These are phyloP conservation scores for Tilletiaria anomala DNA, from an alignment of 1,284 basidiomycete species.

Conservation along the genomic window DNA sequence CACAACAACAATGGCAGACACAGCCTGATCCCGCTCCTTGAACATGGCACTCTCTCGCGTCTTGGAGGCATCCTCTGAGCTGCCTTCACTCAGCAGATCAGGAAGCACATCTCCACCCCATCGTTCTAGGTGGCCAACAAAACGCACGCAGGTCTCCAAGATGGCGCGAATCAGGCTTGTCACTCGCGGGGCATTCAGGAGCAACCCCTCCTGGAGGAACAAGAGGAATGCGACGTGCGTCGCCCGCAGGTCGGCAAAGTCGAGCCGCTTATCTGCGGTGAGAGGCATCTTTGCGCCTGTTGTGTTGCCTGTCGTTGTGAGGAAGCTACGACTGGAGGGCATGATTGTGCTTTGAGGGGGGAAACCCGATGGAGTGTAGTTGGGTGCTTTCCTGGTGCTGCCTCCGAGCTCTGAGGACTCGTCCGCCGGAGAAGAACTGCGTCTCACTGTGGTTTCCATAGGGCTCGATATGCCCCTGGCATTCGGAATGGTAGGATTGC, in stretches of 20 bases:
- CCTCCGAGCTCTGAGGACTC: too few relatives aligned
- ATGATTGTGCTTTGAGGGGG: too few relatives aligned
- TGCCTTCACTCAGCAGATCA: conserved; percentile 60
- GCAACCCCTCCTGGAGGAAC: conserved; percentile 60
- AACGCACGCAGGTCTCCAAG: conserved; percentile 64
- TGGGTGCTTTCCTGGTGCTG: too few relatives aligned
- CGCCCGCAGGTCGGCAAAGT: conserved; percentile 66
- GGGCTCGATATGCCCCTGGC: too few relatives aligned
- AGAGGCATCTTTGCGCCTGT: too few relatives aligned
- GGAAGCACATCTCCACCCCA: conserved; percentile 87
- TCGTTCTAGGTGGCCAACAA: conserved; percentile 60
- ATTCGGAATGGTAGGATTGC: neutral
- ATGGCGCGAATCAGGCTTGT: conserved; percentile 54
- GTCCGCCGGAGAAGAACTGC: too few relatives aligned
- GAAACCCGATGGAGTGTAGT: too few relatives aligned
- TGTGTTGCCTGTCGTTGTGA: too few relatives aligned
- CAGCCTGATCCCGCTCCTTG: conserved; percentile 51
- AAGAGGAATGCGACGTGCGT: conserved; percentile 70
- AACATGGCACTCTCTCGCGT: conserved; percentile 51
- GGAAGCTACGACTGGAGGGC: too few relatives aligned
- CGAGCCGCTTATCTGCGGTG: too few relatives aligned
- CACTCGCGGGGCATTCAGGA: conserved; percentile 53
- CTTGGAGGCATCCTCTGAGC: conserved; percentile 46
- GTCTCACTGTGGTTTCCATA: too few relatives aligned
- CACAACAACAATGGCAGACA: conserved; percentile 62